These are phyloP conservation scores for Pythium brachiatum DNA, from an alignment of 352 stramenopile species.

Conservation along the genomic window DNA sequence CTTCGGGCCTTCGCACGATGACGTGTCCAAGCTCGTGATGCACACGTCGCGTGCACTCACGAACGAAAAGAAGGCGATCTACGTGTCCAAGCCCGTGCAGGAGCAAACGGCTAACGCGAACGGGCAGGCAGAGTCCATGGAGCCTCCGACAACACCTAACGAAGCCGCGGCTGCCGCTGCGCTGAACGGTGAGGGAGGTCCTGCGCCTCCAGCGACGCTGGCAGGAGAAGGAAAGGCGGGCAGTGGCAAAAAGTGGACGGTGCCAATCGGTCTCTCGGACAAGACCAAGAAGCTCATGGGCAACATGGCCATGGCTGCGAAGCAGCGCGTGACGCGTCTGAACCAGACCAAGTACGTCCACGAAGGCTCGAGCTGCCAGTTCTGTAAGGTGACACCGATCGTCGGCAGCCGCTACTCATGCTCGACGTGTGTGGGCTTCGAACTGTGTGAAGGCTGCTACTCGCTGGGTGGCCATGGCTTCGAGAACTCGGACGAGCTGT, in stretches of 20 bases:
- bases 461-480: slow-evolving; percentile 74
- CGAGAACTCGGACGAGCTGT: slow-evolving; percentile 85
- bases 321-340: slow-evolving; percentile 66
- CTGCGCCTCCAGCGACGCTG: background rate
- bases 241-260: slow-evolving; percentile 43
- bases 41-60: slow-evolving; percentile 56
- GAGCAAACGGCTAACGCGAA: slow-evolving; percentile 10
- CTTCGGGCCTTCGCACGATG: slow-evolving; percentile 56
- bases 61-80: slow-evolving; percentile 60
- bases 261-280: slow-evolving; percentile 37
- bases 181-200: background rate
- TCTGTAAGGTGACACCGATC: slow-evolving; percentile 78
- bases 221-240: slow-evolving; percentile 3
- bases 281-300: slow-evolving; percentile 64
- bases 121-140: slow-evolving; percentile 26
- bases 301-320: slow-evolving; percentile 65
- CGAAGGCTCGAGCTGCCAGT: slow-evolving; percentile 75
- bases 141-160: slow-evolving; percentile 2
- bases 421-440: slow-evolving; percentile 74
- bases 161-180: background rate
- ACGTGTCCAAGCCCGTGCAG: slow-evolving; percentile 62
- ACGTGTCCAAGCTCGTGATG: slow-evolving; percentile 66
- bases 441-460: slow-evolving; percentile 83
- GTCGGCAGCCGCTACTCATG: slow-evolving; percentile 75
- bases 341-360: slow-evolving; percentile 68